Evolutionary conservation across 352 stramenopile species (phyloP), one percentile per base, ranked within the genome.

Genomic region (Thalassiosira hispida): DNA sequence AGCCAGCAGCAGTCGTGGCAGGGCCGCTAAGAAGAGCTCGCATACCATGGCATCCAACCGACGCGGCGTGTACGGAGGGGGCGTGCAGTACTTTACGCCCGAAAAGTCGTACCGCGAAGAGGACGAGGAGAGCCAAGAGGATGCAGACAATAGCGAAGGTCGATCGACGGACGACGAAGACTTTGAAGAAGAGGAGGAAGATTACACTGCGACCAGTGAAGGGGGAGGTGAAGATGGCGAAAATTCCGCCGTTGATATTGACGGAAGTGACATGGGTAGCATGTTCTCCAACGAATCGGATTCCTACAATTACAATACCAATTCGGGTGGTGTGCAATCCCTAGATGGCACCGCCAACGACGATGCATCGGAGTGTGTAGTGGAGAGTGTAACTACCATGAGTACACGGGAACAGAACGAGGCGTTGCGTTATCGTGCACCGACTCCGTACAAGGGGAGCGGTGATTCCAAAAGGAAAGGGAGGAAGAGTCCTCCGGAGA

Each of bases 61-160:
- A 5, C 61, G 59, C 16, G 74, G 65, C 22, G 65, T 77, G 2
- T 82, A 82, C 35, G 49, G 65, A 31, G 74, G 74, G 14, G 74
- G 74, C 1, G 53, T 82, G 12, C 49, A 56, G 49, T 82, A 82
- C 59, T 82, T 82, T 29, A 77, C 65, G 14, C 60, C 65, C 20
- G 57, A 82, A 16, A 53, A 61, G 9, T 18, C 12, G 0, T 65
- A 29, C 1, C 27, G 62, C 20, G 56, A 52, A n/a, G 27, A 53
- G 46, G 46, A 27, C 4, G 55, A 63, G n/a, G 63, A 73, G 16
- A 61, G 64, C 6, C 16, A 56, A 5, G 44, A 70, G 12, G 44
- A 69, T 6, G n/a, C 6, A 3, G 35, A 55, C 11, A 55, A 70
- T 18, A 22, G 31, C 0, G 60, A 52, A 53, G 74, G 73, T 20